phyloP scores from a whole-genome alignment of 2,329 filamentous ascomycete species.

The Epichloe festucae region DNA sequence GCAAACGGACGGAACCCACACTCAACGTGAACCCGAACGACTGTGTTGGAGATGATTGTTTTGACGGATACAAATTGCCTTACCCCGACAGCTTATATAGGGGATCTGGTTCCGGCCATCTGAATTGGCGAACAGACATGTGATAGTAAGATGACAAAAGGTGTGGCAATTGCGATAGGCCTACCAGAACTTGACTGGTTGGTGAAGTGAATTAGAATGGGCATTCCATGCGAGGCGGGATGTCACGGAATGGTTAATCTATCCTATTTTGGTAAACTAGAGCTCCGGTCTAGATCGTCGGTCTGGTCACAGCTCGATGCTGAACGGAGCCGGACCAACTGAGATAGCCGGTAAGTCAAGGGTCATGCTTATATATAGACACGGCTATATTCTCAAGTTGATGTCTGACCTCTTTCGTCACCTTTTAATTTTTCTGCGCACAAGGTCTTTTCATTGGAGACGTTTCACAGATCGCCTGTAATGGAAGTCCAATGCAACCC shows the following conservation, averaged over 20 bases:
- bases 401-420: neutral
- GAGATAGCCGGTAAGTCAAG: neutral
- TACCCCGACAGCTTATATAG: neutral
- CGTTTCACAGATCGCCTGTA: neutral
- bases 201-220: neutral
- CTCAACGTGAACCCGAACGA: neutral
- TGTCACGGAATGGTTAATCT: neutral
- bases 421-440: neutral
- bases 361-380: neutral
- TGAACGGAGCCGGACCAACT: conserved; percentile 1
- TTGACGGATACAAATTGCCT: neutral
- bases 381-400: neutral
- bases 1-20: neutral
- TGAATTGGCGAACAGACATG: neutral
- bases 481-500: conserved; percentile 6
- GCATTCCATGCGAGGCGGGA: neutral
- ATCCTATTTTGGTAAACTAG: too few species aligned
- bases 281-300: neutral
- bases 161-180: too few species aligned
- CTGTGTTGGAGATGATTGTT: too few species aligned
- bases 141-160: neutral
- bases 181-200: neutral
- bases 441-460: neutral
- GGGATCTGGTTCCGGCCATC: neutral
- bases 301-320: too few species aligned